Conservation (phyloP, 495 filamentous ascomycete genomes). For the Tuber melanosporum region DNA sequence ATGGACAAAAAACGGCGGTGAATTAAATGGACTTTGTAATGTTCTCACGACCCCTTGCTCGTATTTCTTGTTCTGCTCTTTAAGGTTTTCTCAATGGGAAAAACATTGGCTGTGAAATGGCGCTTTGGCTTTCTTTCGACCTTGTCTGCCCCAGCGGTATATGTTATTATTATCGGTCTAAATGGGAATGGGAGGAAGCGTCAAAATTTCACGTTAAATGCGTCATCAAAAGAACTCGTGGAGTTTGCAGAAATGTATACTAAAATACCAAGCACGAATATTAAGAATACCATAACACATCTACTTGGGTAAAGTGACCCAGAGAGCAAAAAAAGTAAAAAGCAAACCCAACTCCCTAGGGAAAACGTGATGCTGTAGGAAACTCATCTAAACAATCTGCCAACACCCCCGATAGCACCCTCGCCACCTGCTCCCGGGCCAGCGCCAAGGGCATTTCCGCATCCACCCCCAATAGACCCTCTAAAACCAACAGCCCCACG, state of each 20-base stretch:
- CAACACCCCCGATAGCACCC: slow-evolving; percentile 35
- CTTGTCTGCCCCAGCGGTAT: background rate
- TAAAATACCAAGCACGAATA: background rate
- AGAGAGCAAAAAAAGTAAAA: slow-evolving; percentile 14
- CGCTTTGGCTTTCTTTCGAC: slow-evolving; percentile 20
- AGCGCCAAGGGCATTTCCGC: slow-evolving; percentile 45
- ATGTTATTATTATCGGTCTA: background rate
- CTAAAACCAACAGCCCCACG: slow-evolving; percentile 54
- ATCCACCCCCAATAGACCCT: slow-evolving; percentile 46
- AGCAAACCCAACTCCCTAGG: slow-evolving; percentile 28
- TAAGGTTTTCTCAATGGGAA: slow-evolving; percentile 6
- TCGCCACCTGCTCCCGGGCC: slow-evolving; percentile 37
- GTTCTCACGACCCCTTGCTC: background rate
- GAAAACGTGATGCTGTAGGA: slow-evolving; percentile 3
- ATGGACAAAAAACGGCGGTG: background rate
- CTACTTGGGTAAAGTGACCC: background rate
- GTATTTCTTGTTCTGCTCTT: slow-evolving; percentile 5
- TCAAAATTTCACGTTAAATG: background rate
- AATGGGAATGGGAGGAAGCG: background rate
- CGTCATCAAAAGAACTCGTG: background rate
- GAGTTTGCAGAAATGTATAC: background rate
- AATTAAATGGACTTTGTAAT: background rate
- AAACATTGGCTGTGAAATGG: slow-evolving; percentile 23
- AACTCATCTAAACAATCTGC: slow-evolving; percentile 38
- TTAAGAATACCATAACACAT: background rate